A percentile compares a stretch with the other conserved stretches of the same genome.
phyloP scores from a whole-genome alignment of 1,139 yeast species.

The Hansenula lynferdii region DNA sequence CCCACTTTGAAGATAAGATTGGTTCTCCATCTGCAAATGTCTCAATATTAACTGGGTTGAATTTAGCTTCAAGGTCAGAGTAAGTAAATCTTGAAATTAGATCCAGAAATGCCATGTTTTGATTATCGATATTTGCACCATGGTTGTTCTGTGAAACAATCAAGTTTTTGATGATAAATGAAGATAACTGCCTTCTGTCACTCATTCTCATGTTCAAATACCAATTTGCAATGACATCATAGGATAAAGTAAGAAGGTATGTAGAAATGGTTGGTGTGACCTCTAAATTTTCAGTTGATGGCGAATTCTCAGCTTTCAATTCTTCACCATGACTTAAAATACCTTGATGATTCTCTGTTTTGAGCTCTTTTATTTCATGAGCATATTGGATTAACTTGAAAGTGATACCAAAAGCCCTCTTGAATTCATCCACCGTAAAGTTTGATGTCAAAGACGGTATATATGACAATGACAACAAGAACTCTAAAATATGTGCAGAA shows the following conservation, averaged over 20 bases:
- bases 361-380: conserved; percentile 38
- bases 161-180: conserved; percentile 60
- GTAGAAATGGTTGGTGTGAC: conserved; percentile 48
- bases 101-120: conserved; percentile 63
- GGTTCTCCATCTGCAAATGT: conserved; percentile 23
- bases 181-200: conserved; percentile 55
- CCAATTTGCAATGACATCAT: conserved; percentile 69
- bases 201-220: conserved; percentile 56
- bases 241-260: conserved; percentile 60
- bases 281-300: conserved; percentile 44
- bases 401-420: conserved; percentile 78
- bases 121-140: conserved; percentile 37
- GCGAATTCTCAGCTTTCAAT: conserved; percentile 35
- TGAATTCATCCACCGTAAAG: conserved; percentile 73
- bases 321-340: conserved; percentile 37
- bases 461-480: conserved; percentile 59
- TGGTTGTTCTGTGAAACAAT: conserved; percentile 39
- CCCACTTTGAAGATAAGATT: conserved; percentile 45
- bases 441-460: conserved; percentile 66
- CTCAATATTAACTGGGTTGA: conserved; percentile 28
- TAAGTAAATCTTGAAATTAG: conserved; percentile 63
- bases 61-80: conserved; percentile 55
- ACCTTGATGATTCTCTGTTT: conserved; percentile 18
- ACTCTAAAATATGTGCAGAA: conserved; percentile 73
- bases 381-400: conserved; percentile 76